These are phyloP conservation scores for Lichtheimia ramosa DNA, from an alignment of 371 early-diverging fungal species.

Conservation along the genomic window DNA sequence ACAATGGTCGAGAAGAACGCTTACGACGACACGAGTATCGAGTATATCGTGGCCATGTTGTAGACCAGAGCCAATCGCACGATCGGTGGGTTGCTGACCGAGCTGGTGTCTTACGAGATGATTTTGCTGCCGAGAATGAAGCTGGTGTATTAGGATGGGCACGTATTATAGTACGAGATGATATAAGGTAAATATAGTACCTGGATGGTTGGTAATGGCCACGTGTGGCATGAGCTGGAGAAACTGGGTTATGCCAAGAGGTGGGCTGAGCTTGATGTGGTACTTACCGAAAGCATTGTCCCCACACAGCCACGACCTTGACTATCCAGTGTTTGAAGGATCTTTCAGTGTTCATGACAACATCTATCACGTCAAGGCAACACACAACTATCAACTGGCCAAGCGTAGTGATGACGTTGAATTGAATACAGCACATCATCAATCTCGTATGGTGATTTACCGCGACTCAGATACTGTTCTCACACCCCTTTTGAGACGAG, in stretches of 20 bases:
- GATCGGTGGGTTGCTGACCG: constrained; percentile 36
- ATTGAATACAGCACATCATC: constrained; percentile 7
- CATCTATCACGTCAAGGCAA: constrained; percentile 65
- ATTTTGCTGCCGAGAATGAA: constrained; percentile 25
- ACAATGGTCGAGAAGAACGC: constrained; percentile 18
- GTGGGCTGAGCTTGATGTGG: background rate
- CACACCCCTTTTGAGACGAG: constrained; percentile 10
- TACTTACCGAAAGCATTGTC: background rate
- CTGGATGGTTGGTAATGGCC: too few relatives aligned
- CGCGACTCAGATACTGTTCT: constrained; percentile 65
- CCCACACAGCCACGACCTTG: constrained; percentile 22
- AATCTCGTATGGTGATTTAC: constrained; percentile 61
- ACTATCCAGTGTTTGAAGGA: constrained; percentile 64
- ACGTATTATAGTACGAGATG: constrained; percentile 62
- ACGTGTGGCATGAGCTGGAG: background rate
- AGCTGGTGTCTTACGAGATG: constrained; percentile 32
- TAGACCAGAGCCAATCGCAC: constrained; percentile 30
- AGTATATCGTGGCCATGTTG: constrained; percentile 38
- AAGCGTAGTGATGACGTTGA: constrained; percentile 64
- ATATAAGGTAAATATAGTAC: constrained; percentile 30
- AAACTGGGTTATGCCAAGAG: too few relatives aligned
- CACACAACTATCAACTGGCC: constrained; percentile 54
- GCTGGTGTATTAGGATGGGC: constrained; percentile 67
- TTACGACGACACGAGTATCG: constrained; percentile 32
- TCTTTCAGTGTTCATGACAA: constrained; percentile 61